phyloP scores from a whole-genome alignment of 106 monocot species.

The Platanthera guangdongensis region DNA sequence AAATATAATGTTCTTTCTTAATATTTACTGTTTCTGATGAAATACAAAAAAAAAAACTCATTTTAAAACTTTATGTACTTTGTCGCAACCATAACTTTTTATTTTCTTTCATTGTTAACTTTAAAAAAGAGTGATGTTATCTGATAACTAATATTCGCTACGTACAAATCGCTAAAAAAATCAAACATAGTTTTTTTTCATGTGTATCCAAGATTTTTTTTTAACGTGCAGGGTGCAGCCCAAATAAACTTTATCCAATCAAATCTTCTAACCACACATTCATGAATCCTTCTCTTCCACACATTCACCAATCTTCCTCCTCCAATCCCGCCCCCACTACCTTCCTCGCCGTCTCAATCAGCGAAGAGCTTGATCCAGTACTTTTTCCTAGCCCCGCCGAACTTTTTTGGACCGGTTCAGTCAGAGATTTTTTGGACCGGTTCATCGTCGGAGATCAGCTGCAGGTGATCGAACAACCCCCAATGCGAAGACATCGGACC shows the following conservation, averaged over 20 bases:
- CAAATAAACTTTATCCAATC: not conserved
- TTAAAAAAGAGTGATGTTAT: no score
- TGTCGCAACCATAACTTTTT: no score
- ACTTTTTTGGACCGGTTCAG: slow-evolving; percentile 32
- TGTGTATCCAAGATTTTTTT: no score
- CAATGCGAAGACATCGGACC: slow-evolving; percentile 65
- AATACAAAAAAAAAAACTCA: no score
- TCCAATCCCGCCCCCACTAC: slow-evolving; percentile 15
- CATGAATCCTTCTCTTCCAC: slow-evolving; percentile 27
- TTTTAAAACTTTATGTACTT: no score
- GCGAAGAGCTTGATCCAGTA: slow-evolving; percentile 24
- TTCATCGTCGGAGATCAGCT: slow-evolving; percentile 57
- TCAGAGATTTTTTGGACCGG: slow-evolving; percentile 52
- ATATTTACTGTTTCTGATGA: no score
- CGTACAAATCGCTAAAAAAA: no score
- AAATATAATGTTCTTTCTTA: no score
- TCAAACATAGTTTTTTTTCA: no score
- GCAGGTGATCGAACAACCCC: slow-evolving; percentile 70
- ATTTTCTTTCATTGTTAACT: no score
- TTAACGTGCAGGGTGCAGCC: no score
- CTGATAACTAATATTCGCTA: no score
- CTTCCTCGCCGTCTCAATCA: slow-evolving; percentile 51
- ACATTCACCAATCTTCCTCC: slow-evolving; percentile 12
- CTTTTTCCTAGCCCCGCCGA: slow-evolving; percentile 2
- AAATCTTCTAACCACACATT: slow-evolving; percentile 61